Base-by-base conservation (phyloP, 805 yeast genomes). In the Ogataea pini region DNA sequence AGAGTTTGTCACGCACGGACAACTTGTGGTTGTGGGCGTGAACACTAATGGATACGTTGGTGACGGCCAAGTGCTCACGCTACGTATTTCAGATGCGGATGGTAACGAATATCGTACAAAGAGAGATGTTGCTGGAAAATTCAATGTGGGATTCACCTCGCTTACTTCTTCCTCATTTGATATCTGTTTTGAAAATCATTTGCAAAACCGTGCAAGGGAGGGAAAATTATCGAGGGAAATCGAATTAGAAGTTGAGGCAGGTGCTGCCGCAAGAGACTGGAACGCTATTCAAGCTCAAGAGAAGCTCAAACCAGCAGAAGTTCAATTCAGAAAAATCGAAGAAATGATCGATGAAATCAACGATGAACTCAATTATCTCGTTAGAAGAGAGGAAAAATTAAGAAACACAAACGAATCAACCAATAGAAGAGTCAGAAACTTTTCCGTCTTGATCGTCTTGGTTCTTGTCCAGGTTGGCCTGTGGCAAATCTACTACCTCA, bases 241-340 rank as follows among this genome's bases (percentile, higher is more conserved):
- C 59, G 97, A 90, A 63, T 74, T 94, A 61, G 97, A 91, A 55
- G 85, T 94, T 50, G 98, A 94, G 69, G 83, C 90, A 53, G 99
- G 99, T 37, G 88, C 97, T 44, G 88, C 90, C 61, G 99, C 98
- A 36, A 85, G 98, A 70, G 98, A 94, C 72, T 94, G 98, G 97
- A 89, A 90, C 65, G 89, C 90, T 19, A 75, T 91, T 54, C 97
- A 91, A 73, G 91, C 96, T 40, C 80, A 86, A 38, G 98, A 94
- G 69, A 89, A 89, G 67, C 82, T 94, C 68, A 88, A 86, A 71
- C 98, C 99, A 4, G 81, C 86, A 43, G 99, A 94, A 71, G 83
- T 91, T 48, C 95, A 89, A 61, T 77, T 94, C 67, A 85, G 94
- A 69, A 84, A 86, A 66, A 77, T 92, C 49, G 92, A 89, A 68